Base-by-base conservation (phyloP, 2,329 filamentous ascomycete species). In the Fusarium sp. region DNA sequence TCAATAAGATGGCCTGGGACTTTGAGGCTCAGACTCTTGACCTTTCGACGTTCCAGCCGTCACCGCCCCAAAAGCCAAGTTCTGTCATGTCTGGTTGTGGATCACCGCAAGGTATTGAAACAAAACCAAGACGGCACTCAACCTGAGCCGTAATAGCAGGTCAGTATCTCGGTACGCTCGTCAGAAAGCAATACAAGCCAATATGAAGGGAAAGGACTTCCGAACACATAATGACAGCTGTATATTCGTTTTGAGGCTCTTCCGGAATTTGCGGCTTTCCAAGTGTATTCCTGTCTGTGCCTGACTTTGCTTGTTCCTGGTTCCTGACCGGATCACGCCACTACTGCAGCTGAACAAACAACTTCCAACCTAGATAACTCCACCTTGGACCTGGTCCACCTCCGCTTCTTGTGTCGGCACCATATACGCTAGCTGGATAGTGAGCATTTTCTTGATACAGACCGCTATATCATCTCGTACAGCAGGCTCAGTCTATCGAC, bases 271-370 rank as follows among this genome's bases (percentile, higher is more conserved):
- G 26, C 35, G 52, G 48, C 45, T 60, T 67, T 47, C 48, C 33
- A 33, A 65, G 39, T 56, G 35, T 60, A 47, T 68, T 55, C 47
- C 58, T 69, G 64, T 69, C 57, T 69, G 67, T 69, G 62, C 51
- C 60, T 58, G 64, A 22, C 45, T 42, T 63, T 64, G 35, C 64
- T 73, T 61, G 73, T 77, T 76, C 75, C 75, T 75, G 72, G 64
- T 73, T 68, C 74, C 72, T 77, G 59, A 49, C 58, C 60, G 49
- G 70, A 65, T 73, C 63, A 69, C 58, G 66, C 73, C 67, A 76
- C 72, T 59, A 59, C 18, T 66, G 54, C 63, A 68, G 44, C 66
- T 67, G 63, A 58, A 66, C 56, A 56, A 66, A 63, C 24, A 67
- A 59, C 54, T 38, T 52, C 45, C 63, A 39, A 35, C 39, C 63